phyloP scores from a whole-genome alignment of 495 filamentous ascomycete species.

The Penicillium crystallinum region DNA sequence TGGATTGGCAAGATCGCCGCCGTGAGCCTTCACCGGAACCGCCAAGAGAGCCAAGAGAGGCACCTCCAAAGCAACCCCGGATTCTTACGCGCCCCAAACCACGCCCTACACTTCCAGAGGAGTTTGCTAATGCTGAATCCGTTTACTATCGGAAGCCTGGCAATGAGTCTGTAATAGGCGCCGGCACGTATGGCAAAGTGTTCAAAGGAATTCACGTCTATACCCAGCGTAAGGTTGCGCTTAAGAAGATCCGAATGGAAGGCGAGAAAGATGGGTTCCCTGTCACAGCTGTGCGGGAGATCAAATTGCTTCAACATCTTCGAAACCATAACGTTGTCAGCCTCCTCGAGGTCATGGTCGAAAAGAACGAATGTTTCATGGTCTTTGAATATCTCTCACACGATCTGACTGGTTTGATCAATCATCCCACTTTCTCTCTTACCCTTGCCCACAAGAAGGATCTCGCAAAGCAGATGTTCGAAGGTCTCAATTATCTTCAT shows the following conservation, averaged over 20 bases:
- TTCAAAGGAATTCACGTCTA: constrained; percentile 98
- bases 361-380: constrained; percentile 98
- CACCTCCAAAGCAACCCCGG: constrained; percentile 57
- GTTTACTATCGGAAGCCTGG: constrained; percentile 90
- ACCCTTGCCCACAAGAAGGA: constrained; percentile 88
- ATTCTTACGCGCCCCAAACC: constrained; percentile 66
- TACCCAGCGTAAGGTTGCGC: constrained; percentile 80
- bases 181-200: constrained; percentile 93
- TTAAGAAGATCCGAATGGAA: constrained; percentile 95
- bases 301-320: constrained; percentile 93
- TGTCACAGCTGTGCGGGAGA: constrained; percentile 92
- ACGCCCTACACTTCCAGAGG: constrained; percentile 61
- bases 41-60: constrained; percentile 7
- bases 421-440: constrained; percentile 89
- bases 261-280: constrained; percentile 96
- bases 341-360: constrained; percentile 87
- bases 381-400: constrained; percentile 99
- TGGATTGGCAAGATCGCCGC: constrained; percentile 35
- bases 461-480: constrained; percentile 87
- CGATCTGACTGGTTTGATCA: constrained; percentile 81
- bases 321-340: constrained; percentile 87
- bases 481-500: constrained; percentile 91
- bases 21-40: constrained; percentile 31
- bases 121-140: constrained; percentile 72
- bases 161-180: constrained; percentile 90